Evolutionary conservation across 2,329 filamentous ascomycete species (phyloP).

Genomic region (Fusarium nurragi): DNA sequence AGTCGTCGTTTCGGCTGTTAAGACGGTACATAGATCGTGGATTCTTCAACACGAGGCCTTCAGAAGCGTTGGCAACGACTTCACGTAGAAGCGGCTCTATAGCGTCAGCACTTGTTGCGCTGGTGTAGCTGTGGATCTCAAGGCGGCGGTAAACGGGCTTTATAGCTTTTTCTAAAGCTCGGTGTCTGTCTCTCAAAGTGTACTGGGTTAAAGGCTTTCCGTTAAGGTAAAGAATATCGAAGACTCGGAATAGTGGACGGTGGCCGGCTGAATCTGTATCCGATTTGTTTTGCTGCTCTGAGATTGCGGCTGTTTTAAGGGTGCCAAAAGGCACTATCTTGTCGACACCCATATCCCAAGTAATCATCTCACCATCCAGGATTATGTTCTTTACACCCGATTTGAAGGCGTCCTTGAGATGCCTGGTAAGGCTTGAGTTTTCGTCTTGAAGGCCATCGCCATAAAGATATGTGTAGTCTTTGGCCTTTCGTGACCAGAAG

Average conservation of each 20-base stretch:
- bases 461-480: conserved; percentile 96
- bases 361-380: conserved; percentile 98
- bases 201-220: conserved; percentile 81
- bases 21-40: conserved; percentile 86
- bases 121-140: conserved; percentile 80
- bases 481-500: conserved; percentile 96
- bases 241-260: conserved; percentile 83
- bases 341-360: conserved; percentile 89
- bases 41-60: conserved; percentile 94
- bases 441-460: conserved; percentile 79
- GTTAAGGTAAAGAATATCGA: conserved; percentile 92
- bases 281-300: conserved; percentile 72
- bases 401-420: conserved; percentile 80
- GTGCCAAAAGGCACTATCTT: conserved; percentile 90
- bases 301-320: conserved; percentile 87
- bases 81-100: conserved; percentile 83
- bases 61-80: conserved; percentile 86
- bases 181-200: conserved; percentile 80
- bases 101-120: conserved; percentile 72
- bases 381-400: conserved; percentile 85
- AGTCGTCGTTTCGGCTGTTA: conserved; percentile 92
- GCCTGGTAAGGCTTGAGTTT: conserved; percentile 79
- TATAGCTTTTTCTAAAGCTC: conserved; percentile 77
- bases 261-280: conserved; percentile 60
- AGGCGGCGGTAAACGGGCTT: conserved; percentile 76